Evolutionary conservation across 2,329 filamentous ascomycete genomes (phyloP), one percentile per base, ranked within the genome.

Genomic region (Penicillium sp.): DNA sequence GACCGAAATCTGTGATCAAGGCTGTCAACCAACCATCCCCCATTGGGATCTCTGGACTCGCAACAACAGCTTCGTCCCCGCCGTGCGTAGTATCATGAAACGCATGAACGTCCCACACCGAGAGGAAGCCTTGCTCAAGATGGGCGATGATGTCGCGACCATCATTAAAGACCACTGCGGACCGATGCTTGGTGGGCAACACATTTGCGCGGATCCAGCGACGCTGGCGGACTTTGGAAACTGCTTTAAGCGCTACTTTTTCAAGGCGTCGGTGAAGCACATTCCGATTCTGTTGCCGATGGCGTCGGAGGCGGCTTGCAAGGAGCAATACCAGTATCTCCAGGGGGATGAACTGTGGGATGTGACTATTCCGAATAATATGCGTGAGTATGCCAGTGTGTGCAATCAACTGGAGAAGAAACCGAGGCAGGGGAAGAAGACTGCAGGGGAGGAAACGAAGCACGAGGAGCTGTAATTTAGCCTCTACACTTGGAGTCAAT

Each of bases 21-120:
- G 73, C 53, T 75, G 73, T 40, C 70, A 74, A 43, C 73, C 73
- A 14, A 75, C 71, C 11, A 65, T 75, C 30, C 70, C 73, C 4
- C 73, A 75, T 48, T 75, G 73, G 73, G 73, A 75, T 43, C 69
- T 75, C 42, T 75, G 73, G 73, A 74, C 73, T n/a, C 73, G 73
- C 58, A 74, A 75, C 59, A 72, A 75, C 59, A 70, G 71, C 42
- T 75, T 75, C 58, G 68, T 74, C 7, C 72, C 73, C 26, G 73
- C 73, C n/a, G 73, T 75, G n/a, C 73, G 71, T 60, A 71, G 65
- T 54, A 54, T 74, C 14, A 70, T 73, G 67, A 65, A 63, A n/a
- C 68, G 69, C 52, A 65, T 74, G 60, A 67, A 74, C 30, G 64
- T 70, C 14, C 71, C 70, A 10, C 70, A 70, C 13, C 65, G 74